Percentiles rank a stretch among this genome's conserved stretches.
These are phyloP conservation scores for Pterocarpus macrocarpus DNA, from an alignment of 306 rosid species.

Conservation along the genomic window DNA sequence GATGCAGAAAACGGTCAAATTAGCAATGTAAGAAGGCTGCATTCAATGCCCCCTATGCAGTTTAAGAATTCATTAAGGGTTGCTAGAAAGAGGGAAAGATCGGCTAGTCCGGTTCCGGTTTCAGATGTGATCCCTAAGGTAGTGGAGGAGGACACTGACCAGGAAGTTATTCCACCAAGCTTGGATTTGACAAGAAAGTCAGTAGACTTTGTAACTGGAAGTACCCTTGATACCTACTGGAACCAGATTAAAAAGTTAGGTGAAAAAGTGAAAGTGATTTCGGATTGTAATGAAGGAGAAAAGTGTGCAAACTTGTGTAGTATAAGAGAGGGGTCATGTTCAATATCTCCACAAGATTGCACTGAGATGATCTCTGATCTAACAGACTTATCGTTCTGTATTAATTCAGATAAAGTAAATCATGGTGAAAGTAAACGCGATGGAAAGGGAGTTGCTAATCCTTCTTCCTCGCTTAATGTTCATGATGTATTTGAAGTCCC, in stretches of 20 bases:
- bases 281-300: slow-evolving; percentile 57
- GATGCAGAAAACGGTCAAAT: slow-evolving; percentile 50
- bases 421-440: not conserved
- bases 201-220: slow-evolving; percentile 37
- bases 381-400: slow-evolving; percentile 39
- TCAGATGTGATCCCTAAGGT: slow-evolving; percentile 41
- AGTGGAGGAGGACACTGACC: slow-evolving; percentile 47
- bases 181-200: slow-evolving; percentile 50
- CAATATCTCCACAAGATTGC: slow-evolving; percentile 47
- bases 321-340: slow-evolving; percentile 49
- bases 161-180: slow-evolving; percentile 48
- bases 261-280: slow-evolving; percentile 72
- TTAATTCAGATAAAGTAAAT: slow-evolving; percentile 22
- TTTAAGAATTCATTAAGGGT: slow-evolving; percentile 49
- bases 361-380: slow-evolving; percentile 30
- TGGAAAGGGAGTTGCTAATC: slow-evolving; percentile 35
- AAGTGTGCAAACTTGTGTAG: slow-evolving; percentile 43
- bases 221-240: slow-evolving; percentile 58
- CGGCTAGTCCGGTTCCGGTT: slow-evolving; percentile 46
- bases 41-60: slow-evolving; percentile 67
- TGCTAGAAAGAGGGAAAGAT: slow-evolving; percentile 50
- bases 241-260: slow-evolving; percentile 66
- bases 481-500: slow-evolving; percentile 83
- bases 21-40: slow-evolving; percentile 60
- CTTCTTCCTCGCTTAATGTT: slow-evolving; percentile 53